Evolutionary conservation across 495 filamentous ascomycete species (phyloP).

Genomic region (Daldinia decipiens): DNA sequence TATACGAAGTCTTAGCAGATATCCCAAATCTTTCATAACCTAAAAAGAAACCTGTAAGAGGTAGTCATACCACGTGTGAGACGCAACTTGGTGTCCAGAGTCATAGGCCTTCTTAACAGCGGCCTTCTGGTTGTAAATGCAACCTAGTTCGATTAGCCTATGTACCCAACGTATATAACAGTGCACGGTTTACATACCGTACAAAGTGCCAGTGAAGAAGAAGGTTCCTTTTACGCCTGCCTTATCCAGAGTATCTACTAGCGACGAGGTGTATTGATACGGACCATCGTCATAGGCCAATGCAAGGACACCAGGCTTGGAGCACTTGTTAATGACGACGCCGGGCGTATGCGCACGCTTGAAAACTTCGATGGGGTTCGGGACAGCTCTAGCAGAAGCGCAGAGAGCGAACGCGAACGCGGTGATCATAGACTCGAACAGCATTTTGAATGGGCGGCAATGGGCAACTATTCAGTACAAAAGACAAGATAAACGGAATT

Average conservation of each 20-base stretch:
- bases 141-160: constrained; percentile 43
- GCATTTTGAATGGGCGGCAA: constrained; percentile 37
- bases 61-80: constrained; percentile 58
- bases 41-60: not conserved
- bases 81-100: constrained; percentile 62
- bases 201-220: constrained; percentile 66
- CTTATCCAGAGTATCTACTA: constrained; percentile 47
- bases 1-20: constrained; percentile 33
- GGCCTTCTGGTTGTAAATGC: constrained; percentile 61
- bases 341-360: constrained; percentile 53
- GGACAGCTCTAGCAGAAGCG: constrained; percentile 47
- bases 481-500: not conserved
- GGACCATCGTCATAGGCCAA: constrained; percentile 81
- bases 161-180: not conserved
- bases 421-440: constrained; percentile 42
- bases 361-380: constrained; percentile 50
- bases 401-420: constrained; percentile 47
- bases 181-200: constrained; percentile 36
- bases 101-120: constrained; percentile 62
- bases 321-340: constrained; percentile 55
- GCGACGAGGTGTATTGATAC: constrained; percentile 55
- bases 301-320: constrained; percentile 54
- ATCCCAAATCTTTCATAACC: not conserved
- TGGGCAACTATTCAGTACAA: not conserved
- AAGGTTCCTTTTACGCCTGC: constrained; percentile 62